Evolutionary conservation across 148 eudicot species (phyloP), one percentile per base, ranked within the genome.

Genomic region (Vaccinium macrocarpon): DNA sequence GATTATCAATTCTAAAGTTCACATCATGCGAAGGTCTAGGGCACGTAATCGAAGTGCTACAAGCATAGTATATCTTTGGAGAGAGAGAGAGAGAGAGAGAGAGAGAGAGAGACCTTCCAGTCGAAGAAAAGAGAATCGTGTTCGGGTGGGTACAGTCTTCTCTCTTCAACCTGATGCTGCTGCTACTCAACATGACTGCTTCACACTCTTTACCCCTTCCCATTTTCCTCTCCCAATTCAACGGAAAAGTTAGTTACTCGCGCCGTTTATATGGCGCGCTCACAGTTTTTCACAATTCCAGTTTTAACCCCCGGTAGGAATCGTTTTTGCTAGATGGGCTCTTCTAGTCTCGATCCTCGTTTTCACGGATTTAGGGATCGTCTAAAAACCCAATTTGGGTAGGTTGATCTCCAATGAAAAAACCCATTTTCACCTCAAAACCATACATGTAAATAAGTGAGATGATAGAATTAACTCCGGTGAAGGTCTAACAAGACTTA

Each of bases 81-180:
- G 21, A 18, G 6, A 18, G 21, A 59, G 18, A 15, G 21, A 59
- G 7, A 59, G 21, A 5, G 25, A 12, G 14, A 23, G 27, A 51
- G 27, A 73, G 61, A 70, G 66, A 81, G 42, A 74, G 49, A 52
- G 77, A 93, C 93, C 93, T 92, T 88, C 98, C 98, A 94, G 6
- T 80, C 84, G 21, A 94, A 89, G 90, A 96, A 94, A 78, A 88
- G 85, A 16, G 92, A 82, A 78, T 96, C 99, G 64, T 94, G 97
- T 73, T 92, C 91, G 79, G 92, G 78, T 85, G 90, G 15, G 50
- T 85, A 88, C 85, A 89, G 53, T 92, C 90, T 86, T 92, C 98
- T 76, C 98, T 88, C 80, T 84, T 90, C 10, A 78, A 25, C 81
- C 86, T 62, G 8, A 4, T 90, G 81, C 71, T 64, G 38, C 38